phyloP scores from a whole-genome alignment of 2,329 filamentous ascomycete species.

The Penicillium brasilianum region DNA sequence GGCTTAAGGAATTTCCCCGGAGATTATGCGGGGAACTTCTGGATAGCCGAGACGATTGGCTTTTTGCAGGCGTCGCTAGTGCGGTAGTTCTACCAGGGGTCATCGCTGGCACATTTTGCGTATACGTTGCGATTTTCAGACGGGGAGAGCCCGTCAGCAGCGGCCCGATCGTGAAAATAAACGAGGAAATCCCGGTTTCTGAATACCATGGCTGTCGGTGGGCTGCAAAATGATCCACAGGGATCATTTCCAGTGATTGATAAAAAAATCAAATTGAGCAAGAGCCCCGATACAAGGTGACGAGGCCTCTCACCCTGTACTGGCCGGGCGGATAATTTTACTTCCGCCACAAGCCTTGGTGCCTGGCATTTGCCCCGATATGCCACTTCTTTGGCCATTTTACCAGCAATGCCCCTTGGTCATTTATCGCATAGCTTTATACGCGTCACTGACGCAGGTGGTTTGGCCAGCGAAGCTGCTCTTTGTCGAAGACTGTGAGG shows the following conservation, averaged over 20 bases:
- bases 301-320: background rate
- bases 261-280: background rate
- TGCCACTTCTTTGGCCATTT: background rate
- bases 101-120: too few species aligned
- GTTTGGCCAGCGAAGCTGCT: background rate
- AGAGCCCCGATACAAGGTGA: background rate
- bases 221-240: background rate
- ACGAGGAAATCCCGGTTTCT: background rate
- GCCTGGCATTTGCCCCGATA: background rate
- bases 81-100: too few species aligned
- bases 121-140: too few species aligned
- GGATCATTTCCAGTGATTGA: background rate
- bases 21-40: background rate
- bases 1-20: background rate
- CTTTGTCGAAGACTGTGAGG: background rate
- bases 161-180: background rate
- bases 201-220: background rate
- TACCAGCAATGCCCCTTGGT: background rate
- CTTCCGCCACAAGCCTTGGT: background rate
- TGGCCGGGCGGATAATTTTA: background rate
- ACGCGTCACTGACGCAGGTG: too few species aligned
- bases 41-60: background rate
- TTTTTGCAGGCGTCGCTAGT: background rate
- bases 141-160: background rate
- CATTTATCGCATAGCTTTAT: too few species aligned